Evolutionary conservation across 2,329 filamentous ascomycete species (phyloP).

Genomic region (Kalaharituber pfeilii): DNA sequence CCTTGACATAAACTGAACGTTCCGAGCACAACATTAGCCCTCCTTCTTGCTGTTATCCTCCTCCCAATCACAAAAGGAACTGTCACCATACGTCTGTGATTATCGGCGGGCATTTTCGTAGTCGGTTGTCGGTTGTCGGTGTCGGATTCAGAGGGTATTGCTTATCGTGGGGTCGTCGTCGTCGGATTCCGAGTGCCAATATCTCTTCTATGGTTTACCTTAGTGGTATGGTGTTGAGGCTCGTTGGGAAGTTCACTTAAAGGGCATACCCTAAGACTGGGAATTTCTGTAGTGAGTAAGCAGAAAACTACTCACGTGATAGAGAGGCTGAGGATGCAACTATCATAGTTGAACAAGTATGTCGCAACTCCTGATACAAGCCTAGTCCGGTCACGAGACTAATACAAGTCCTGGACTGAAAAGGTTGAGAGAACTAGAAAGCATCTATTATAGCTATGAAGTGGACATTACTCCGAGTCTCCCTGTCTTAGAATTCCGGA

Average conservation of each 20-base stretch:
- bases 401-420: no score
- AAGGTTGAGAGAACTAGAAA: no score
- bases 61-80: neutral
- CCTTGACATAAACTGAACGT: slow-evolving; percentile 30
- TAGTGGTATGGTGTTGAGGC: slow-evolving; percentile 9
- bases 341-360: no score
- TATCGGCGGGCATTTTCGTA: slow-evolving; percentile 15
- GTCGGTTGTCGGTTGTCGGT: neutral
- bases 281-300: no score
- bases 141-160: slow-evolving; percentile 2
- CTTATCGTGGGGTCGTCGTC: neutral
- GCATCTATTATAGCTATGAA: no score
- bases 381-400: no score
- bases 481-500: no score
- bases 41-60: slow-evolving; percentile 3
- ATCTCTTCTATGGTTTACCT: slow-evolving; percentile 12
- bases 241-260: neutral
- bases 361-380: no score
- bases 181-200: neutral
- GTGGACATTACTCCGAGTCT: no score
- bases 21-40: slow-evolving; percentile 4
- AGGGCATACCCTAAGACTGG: neutral
- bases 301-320: no score
- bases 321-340: no score
- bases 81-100: slow-evolving; percentile 17